A percentile compares a stretch with the other conserved stretches of the same genome.
phyloP scores from a whole-genome alignment of 108 stramenopile genomes.

The Nitzschia sp. region DNA sequence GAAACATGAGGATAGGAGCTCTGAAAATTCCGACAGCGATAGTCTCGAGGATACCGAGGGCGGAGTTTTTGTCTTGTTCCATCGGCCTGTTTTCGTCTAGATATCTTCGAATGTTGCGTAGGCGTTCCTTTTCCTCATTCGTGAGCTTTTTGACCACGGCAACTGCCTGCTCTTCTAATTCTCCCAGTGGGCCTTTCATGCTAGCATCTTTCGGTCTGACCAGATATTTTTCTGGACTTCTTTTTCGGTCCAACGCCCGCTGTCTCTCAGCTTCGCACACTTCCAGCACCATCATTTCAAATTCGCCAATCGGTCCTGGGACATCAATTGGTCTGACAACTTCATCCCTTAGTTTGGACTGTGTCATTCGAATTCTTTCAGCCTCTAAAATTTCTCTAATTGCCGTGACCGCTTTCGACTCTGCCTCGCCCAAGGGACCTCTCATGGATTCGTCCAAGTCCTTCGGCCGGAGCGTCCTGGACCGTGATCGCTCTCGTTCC shows the following conservation, averaged over 20 bases:
- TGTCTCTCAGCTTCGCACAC: conserved; percentile 63
- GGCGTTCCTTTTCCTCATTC: conserved; percentile 71
- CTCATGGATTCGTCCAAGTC: conserved; percentile 65
- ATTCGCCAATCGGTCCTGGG: conserved; percentile 80
- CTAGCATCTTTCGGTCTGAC: conserved; percentile 76
- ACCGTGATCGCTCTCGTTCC: conserved; percentile 60
- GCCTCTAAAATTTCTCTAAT: conserved; percentile 60
- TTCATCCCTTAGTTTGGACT: conserved; percentile 55
- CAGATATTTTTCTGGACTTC: conserved; percentile 36
- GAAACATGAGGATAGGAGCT: conserved; percentile 58
- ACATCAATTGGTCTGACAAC: conserved; percentile 79
- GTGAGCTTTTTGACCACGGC: conserved; percentile 55
- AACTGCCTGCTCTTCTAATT: conserved; percentile 61
- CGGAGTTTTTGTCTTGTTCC: conserved; percentile 47
- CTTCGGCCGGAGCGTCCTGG: conserved; percentile 62
- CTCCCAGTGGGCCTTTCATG: conserved; percentile 62
- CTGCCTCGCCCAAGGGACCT: conserved; percentile 75
- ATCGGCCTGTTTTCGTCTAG: conserved; percentile 73
- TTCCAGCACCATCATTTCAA: conserved; percentile 64
- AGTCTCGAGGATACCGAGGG: conserved; percentile 66
- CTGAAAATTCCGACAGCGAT: conserved; percentile 67
- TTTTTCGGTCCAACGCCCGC: conserved; percentile 45
- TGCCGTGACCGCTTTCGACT: conserved; percentile 52
- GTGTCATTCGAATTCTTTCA: conserved; percentile 62
- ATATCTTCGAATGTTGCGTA: conserved; percentile 54